Conservation (phyloP, 202 grass and related monocot genomes). For the Carex arenaria region DNA sequence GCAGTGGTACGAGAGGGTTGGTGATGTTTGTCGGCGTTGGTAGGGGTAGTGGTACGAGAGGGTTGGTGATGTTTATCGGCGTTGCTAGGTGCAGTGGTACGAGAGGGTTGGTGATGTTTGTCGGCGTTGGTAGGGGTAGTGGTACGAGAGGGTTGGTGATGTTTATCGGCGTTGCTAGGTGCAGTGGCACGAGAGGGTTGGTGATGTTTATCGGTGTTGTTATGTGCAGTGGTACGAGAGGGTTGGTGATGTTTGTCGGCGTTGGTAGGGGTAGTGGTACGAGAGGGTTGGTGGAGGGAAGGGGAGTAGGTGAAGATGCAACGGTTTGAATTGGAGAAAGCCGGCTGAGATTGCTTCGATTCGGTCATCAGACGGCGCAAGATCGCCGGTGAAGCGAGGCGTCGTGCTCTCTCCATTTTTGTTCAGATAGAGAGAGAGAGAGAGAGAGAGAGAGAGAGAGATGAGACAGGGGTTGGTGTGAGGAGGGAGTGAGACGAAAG, state of each 20-base stretch:
- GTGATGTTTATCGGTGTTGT: too few relatives aligned
- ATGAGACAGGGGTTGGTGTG: background rate
- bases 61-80: too few relatives aligned
- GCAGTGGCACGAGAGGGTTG: too few relatives aligned
- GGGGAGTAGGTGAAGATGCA: constrained; percentile 36
- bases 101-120: too few relatives aligned
- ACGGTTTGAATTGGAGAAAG: constrained; percentile 31
- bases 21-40: too few relatives aligned
- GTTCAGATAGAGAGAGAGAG: background rate
- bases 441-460: background rate
- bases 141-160: too few relatives aligned
- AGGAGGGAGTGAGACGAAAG: background rate
- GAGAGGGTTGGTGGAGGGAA: constrained; percentile 21
- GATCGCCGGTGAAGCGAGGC: constrained; percentile 51
- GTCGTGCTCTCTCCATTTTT: constrained; percentile 71
- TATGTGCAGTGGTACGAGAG: too few relatives aligned
- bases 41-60: too few relatives aligned
- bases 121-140: too few relatives aligned
- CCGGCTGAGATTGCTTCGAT: constrained; percentile 29
- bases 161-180: too few relatives aligned
- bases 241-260: constrained; percentile 30
- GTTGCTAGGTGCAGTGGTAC: too few relatives aligned
- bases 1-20: too few relatives aligned
- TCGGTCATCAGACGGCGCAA: constrained; percentile 54
- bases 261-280: background rate